Conservation (phyloP, 2,329 filamentous ascomycete genomes). For the Ophiosphaerella narmari region DNA sequence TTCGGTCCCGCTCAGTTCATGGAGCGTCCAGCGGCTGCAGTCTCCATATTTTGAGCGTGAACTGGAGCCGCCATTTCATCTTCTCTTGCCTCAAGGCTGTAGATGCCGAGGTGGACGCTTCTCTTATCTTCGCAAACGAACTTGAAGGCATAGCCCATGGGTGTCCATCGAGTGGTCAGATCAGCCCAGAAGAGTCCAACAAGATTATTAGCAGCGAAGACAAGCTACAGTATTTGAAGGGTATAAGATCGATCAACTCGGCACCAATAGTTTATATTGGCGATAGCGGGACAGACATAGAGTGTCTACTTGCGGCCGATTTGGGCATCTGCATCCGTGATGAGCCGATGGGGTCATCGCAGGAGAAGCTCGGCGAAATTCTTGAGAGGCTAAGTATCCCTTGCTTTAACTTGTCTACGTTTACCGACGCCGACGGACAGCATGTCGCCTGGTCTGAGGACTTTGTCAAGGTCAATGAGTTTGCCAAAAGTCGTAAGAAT, state of each 20-base stretch:
- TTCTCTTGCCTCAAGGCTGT: constrained; percentile 26
- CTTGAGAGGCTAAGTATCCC: constrained; percentile 37
- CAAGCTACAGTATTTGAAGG: constrained; percentile 42
- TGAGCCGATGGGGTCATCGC: constrained; percentile 39
- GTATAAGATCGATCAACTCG: constrained; percentile 5
- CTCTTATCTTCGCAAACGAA: constrained; percentile 26
- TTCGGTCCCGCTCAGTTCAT: constrained; percentile 23
- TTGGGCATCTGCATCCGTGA: constrained; percentile 54
- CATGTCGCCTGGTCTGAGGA: constrained; percentile 4
- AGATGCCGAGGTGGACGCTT: background rate
- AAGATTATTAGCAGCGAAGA: constrained; percentile 46
- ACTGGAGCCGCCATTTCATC: constrained; percentile 54
- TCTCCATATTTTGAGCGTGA: constrained; percentile 51
- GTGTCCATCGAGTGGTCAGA: constrained; percentile 20
- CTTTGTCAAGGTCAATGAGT: constrained; percentile 13
- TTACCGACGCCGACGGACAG: too few relatives aligned
- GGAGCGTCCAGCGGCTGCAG: constrained; percentile 2
- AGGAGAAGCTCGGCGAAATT: constrained; percentile 41
- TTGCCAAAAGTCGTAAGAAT: background rate
- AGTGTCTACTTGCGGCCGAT: constrained; percentile 51
- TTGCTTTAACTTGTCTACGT: constrained; percentile 14
- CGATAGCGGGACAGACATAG: constrained; percentile 55
- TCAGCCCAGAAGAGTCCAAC: constrained; percentile 21
- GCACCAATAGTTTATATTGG: constrained; percentile 50
- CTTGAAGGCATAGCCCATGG: constrained; percentile 20